A percentile compares a stretch with the other conserved stretches of the same genome.
These are phyloP conservation scores for Lasiosphaeriaceae sp. DNA, from an alignment of 495 filamentous ascomycete species.

Conservation along the genomic window DNA sequence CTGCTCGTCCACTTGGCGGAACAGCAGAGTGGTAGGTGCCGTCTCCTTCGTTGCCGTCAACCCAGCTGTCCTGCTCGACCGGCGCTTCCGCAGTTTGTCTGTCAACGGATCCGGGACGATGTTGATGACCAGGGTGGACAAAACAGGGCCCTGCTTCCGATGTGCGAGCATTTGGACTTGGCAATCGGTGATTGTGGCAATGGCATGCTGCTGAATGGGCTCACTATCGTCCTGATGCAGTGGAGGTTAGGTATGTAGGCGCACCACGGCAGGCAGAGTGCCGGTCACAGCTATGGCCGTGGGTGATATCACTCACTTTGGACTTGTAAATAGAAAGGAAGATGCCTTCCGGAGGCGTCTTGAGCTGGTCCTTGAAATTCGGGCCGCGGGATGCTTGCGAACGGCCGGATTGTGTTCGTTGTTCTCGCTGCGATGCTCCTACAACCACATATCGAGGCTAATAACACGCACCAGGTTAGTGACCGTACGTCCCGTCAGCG, in stretches of 20 bases:
- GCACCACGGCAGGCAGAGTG: neutral
- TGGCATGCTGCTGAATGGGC: constrained; percentile 45
- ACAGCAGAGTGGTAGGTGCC: constrained; percentile 38
- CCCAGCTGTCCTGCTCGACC: constrained; percentile 53
- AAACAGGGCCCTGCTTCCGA: constrained; percentile 47
- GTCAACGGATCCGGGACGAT: constrained; percentile 46
- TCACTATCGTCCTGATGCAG: constrained; percentile 45
- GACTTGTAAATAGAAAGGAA: constrained; percentile 53
- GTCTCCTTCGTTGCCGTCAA: constrained; percentile 41
- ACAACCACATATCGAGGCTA: constrained; percentile 48
- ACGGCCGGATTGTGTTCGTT: constrained; percentile 18
- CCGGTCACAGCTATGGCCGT: neutral
- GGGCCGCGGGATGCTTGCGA: constrained; percentile 23
- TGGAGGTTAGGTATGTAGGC: constrained; percentile 5
- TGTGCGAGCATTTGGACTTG: constrained; percentile 50
- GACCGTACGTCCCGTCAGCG: neutral
- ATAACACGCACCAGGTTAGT: constrained; percentile 2
- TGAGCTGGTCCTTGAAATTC: constrained; percentile 26
- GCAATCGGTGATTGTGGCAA: constrained; percentile 48
- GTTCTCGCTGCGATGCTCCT: constrained; percentile 27
- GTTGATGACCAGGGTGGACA: constrained; percentile 49
- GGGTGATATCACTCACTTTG: constrained; percentile 35
- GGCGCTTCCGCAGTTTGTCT: constrained; percentile 52
- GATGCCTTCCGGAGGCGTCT: constrained; percentile 29
- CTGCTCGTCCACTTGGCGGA: constrained; percentile 40